phyloP scores from a whole-genome alignment of 306 rosid species.

The Argentina anserina region DNA sequence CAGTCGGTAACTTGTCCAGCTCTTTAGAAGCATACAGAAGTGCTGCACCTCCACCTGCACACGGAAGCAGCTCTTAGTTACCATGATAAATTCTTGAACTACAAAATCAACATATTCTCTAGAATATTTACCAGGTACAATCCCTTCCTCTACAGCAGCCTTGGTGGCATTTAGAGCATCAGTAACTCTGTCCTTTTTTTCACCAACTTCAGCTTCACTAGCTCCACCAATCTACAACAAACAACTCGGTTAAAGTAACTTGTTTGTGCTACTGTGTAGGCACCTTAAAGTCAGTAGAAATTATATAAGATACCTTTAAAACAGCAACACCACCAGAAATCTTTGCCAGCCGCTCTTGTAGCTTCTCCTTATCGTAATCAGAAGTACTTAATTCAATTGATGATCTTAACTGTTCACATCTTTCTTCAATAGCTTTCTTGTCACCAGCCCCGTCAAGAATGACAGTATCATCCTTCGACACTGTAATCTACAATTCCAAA shows the following conservation, averaged over 20 bases:
- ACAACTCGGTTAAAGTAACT: background rate
- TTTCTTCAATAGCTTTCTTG: conserved; percentile 79
- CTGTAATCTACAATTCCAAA: conserved; percentile 46
- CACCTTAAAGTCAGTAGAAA: background rate
- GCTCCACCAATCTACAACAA: conserved; percentile 46
- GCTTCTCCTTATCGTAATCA: conserved; percentile 51
- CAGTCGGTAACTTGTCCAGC: conserved; percentile 43
- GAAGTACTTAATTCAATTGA: conserved; percentile 47
- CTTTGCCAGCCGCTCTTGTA: conserved; percentile 47
- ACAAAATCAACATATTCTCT: background rate
- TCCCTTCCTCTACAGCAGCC: conserved; percentile 63
- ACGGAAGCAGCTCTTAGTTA: conserved; percentile 3
- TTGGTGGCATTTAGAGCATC: conserved; percentile 58
- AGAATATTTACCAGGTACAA: conserved; percentile 37
- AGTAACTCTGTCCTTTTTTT: conserved; percentile 53
- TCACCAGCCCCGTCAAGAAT: conserved; percentile 96
- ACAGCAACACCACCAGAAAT: conserved; percentile 56
- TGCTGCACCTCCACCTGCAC: conserved; percentile 56
- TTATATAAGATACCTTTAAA: conserved; percentile 34
- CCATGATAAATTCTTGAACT: background rate
- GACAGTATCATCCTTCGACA: conserved; percentile 89
- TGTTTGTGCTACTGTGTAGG: background rate
- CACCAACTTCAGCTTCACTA: conserved; percentile 51
- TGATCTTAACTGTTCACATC: conserved; percentile 71
- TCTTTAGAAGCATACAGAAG: conserved; percentile 52